phyloP scores from a whole-genome alignment of 345 rosid genomes.

The Acer campestre region DNA sequence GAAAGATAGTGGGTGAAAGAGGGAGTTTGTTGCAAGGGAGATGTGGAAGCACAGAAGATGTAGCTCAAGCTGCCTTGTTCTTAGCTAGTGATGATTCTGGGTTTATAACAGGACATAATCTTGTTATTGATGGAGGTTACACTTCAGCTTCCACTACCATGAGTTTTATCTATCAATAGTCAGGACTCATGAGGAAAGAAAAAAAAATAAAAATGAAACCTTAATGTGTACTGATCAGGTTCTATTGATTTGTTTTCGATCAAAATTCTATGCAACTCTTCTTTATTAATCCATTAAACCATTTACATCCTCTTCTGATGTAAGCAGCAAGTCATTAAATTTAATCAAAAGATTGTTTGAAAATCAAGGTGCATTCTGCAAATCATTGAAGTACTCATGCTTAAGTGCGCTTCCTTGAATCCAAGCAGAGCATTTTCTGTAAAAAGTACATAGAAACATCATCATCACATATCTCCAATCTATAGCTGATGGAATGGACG shows the following conservation, averaged over 20 bases:
- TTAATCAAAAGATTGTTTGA: no score
- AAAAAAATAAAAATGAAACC: no score
- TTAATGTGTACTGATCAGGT: not conserved
- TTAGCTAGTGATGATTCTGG: conserved; percentile 67
- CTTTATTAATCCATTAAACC: no score
- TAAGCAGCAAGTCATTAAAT: no score
- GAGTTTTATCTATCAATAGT: conserved; percentile 52
- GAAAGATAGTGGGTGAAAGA: conserved; percentile 47
- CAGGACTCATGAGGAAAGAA: no score
- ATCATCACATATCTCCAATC: not conserved
- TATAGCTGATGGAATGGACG: no score
- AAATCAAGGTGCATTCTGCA: not conserved
- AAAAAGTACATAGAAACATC: not conserved
- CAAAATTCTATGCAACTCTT: no score
- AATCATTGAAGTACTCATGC: conserved; percentile 17
- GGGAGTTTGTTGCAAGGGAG: conserved; percentile 72
- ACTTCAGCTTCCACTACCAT: conserved; percentile 52
- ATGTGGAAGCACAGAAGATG: conserved; percentile 56
- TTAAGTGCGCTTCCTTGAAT: conserved; percentile 12
- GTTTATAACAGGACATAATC: conserved; percentile 74
- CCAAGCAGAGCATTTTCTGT: conserved; percentile 20
- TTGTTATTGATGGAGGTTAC: conserved; percentile 78
- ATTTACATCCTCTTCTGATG: no score
- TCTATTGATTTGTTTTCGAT: no score
- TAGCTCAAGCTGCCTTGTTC: conserved; percentile 72